Evolutionary conservation across 371 early-diverging fungal genomes (phyloP).

Genomic region (Nematocida sp.): DNA sequence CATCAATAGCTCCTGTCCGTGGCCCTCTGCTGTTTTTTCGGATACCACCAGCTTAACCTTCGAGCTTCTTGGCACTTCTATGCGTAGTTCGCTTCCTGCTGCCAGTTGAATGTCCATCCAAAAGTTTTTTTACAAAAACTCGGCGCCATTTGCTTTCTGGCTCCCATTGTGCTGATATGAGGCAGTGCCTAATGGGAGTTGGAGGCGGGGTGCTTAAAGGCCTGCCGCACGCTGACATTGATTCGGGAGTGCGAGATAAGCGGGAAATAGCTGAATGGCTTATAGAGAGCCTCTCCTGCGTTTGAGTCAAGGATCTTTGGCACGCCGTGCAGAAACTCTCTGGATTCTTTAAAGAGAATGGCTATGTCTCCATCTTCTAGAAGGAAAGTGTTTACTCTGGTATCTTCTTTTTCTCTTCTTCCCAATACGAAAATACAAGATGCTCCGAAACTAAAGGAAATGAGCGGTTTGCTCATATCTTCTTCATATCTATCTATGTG

Average conservation of each 20-base stretch:
- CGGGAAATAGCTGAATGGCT: slow-evolving; percentile 3
- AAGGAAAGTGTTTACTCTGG: slow-evolving; percentile 33
- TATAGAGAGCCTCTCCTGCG: slow-evolving; percentile 29
- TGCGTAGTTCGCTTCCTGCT: slow-evolving; percentile 44
- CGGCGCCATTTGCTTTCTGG: no score
- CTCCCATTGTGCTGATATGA: no score
- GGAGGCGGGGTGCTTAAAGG: slow-evolving; percentile 10
- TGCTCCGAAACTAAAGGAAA: slow-evolving; percentile 71
- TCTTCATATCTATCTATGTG: slow-evolving; percentile 85
- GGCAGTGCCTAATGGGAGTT: no score
- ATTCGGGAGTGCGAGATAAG: slow-evolving; percentile 41
- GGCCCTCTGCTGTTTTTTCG: slow-evolving; percentile 58
- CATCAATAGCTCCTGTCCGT: slow-evolving; percentile 63
- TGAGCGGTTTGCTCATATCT: slow-evolving; percentile 78
- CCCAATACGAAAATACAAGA: slow-evolving; percentile 53
- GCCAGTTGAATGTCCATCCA: slow-evolving; percentile 48
- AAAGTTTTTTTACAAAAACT: no score
- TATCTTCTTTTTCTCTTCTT: slow-evolving; percentile 36
- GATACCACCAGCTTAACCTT: slow-evolving; percentile 60
- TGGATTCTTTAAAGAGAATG: slow-evolving; percentile 37
- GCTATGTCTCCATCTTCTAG: slow-evolving; percentile 51
- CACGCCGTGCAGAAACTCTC: slow-evolving; percentile 53
- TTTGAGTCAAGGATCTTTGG: slow-evolving; percentile 45
- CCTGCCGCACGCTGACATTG: slow-evolving; percentile 50
- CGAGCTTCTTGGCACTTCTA: slow-evolving; percentile 26